Conservation (phyloP, 2,329 filamentous ascomycete genomes). For the Dactylellina drechsleri region DNA sequence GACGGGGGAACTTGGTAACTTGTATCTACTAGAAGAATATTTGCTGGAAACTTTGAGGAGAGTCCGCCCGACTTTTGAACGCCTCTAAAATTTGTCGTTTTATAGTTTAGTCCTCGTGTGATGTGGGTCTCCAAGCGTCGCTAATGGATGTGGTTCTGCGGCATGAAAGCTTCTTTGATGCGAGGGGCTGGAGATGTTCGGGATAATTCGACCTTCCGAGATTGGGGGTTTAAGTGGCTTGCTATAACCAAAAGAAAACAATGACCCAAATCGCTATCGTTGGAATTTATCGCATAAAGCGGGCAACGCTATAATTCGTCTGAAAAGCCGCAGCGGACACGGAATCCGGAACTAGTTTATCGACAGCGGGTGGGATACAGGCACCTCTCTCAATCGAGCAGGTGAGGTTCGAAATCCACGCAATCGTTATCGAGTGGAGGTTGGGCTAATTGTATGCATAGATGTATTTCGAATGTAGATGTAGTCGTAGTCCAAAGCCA, state of each 20-base stretch:
- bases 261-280: constrained; percentile 15
- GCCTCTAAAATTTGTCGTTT: background rate
- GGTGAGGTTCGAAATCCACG: constrained; percentile 20
- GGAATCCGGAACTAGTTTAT: constrained; percentile 3
- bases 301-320: constrained; percentile 54
- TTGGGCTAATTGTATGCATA: background rate
- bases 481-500: background rate
- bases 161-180: constrained; percentile 46
- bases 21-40: background rate
- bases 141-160: constrained; percentile 33
- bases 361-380: constrained; percentile 11
- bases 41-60: background rate
- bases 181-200: constrained; percentile 25
- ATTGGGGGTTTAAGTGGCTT: constrained; percentile 55
- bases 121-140: constrained; percentile 43
- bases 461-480: background rate
- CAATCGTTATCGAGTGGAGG: background rate
- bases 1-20: too few species aligned
- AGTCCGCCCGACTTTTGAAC: background rate
- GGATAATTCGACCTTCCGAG: constrained; percentile 55
- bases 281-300: constrained; percentile 43
- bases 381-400: constrained; percentile 25
- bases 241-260: constrained; percentile 29
- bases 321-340: constrained; percentile 24
- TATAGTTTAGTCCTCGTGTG: background rate